phyloP scores from a whole-genome alignment of 345 rosid genomes.

The Rhizophora mangle region DNA sequence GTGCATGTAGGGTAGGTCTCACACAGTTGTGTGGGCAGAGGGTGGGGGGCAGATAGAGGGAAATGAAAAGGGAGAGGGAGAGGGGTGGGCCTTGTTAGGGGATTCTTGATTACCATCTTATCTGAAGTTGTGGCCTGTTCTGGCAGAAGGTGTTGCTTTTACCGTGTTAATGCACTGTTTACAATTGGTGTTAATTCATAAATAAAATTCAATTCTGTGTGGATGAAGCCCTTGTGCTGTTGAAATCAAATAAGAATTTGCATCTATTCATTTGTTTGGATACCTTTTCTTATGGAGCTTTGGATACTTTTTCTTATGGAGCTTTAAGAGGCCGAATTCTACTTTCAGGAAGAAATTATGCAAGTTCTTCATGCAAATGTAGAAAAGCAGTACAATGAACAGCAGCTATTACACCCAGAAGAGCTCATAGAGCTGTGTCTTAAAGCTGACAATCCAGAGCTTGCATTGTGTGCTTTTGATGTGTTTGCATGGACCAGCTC shows the following conservation, averaged over 20 bases:
- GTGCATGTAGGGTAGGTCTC: too few relatives aligned
- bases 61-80: too few relatives aligned
- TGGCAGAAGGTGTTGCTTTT: too few relatives aligned
- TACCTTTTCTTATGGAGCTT: not conserved
- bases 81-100: too few relatives aligned
- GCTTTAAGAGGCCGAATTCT: not conserved
- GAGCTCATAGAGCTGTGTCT: slow-evolving; percentile 75
- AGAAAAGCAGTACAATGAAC: slow-evolving; percentile 32
- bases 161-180: too few relatives aligned
- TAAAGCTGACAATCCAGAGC: slow-evolving; percentile 42
- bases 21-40: too few relatives aligned
- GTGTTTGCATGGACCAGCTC: slow-evolving; percentile 88
- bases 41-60: too few relatives aligned
- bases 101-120: too few relatives aligned
- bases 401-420: slow-evolving; percentile 57
- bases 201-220: too few relatives aligned
- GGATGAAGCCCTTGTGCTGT: not conserved
- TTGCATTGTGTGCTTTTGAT: slow-evolving; percentile 62
- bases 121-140: too few relatives aligned
- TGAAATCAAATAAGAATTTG: not conserved
- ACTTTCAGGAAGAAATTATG: slow-evolving; percentile 63
- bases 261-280: not conserved
- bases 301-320: not conserved
- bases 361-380: slow-evolving; percentile 38
- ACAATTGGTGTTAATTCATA: too few relatives aligned